phyloP scores from a whole-genome alignment of 164 flowering plant species.

The Berberis vulgaris region DNA sequence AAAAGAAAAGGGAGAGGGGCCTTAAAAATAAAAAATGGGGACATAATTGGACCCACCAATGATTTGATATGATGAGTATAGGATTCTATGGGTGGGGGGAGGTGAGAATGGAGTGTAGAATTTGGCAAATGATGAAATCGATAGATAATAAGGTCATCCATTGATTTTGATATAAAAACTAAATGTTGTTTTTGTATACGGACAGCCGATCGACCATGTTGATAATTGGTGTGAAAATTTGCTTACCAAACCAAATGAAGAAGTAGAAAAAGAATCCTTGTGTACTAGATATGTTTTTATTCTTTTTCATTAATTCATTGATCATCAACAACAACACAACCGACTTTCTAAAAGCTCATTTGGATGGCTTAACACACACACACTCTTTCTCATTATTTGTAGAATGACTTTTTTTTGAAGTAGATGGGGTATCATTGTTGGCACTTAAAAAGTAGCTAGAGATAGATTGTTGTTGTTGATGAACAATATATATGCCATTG shows the following conservation, averaged over 20 bases:
- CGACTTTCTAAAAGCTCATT: background rate
- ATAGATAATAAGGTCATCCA: background rate
- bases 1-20: background rate
- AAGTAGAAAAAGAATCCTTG: too few relatives aligned
- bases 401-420: background rate
- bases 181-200: background rate
- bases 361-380: background rate
- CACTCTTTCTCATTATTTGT: background rate
- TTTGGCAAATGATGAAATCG: conserved; percentile 12
- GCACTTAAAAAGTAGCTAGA: background rate
- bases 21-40: conserved; percentile 5
- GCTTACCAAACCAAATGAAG: background rate
- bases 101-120: conserved; percentile 31
- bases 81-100: conserved; percentile 24
- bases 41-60: conserved; percentile 26
- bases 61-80: conserved; percentile 46
- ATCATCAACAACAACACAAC: background rate
- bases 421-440: background rate
- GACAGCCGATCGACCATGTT: conserved; percentile 21
- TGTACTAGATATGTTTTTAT: too few relatives aligned
- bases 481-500: too few relatives aligned
- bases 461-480: too few relatives aligned
- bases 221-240: background rate
- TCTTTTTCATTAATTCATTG: background rate
- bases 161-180: background rate